Conservation (phyloP, 306 rosid genomes). For the Herpetospermum pedunculosum region DNA sequence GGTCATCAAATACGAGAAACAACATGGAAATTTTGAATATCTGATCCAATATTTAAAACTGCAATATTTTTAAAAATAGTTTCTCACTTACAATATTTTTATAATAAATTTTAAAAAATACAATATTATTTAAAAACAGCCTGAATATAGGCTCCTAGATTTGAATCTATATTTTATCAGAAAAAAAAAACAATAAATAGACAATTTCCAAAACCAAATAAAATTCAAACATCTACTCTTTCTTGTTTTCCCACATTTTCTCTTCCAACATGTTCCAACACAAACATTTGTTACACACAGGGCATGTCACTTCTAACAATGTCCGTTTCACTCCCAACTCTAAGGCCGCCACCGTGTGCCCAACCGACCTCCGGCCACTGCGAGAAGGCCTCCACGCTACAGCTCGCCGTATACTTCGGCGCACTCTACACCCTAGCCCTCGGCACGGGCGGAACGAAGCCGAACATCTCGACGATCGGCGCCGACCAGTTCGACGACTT, state of each 20-base stretch:
- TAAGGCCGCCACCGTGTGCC: constrained; percentile 44
- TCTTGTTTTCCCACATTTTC: neutral
- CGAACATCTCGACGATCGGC: constrained; percentile 85
- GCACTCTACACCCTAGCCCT: constrained; percentile 75
- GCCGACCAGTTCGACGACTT: constrained; percentile 93
- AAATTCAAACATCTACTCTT: neutral
- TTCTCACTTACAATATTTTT: too few relatives aligned
- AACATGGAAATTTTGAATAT: too few relatives aligned
- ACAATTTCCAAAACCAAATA: neutral
- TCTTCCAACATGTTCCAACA: neutral
- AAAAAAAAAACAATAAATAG: neutral
- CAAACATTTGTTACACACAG: constrained; percentile 22
- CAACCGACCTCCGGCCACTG: constrained; percentile 31
- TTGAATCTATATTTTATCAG: neutral
- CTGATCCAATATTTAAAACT: too few relatives aligned
- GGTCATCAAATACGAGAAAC: too few relatives aligned
- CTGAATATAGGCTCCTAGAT: too few relatives aligned
- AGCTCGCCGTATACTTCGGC: constrained; percentile 56
- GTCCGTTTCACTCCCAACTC: constrained; percentile 50
- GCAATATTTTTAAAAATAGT: too few relatives aligned
- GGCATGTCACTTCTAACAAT: constrained; percentile 69
- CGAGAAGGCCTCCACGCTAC: constrained; percentile 56
- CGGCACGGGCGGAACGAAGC: constrained; percentile 90
- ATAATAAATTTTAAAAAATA: too few relatives aligned
- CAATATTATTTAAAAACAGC: too few relatives aligned